Base-by-base conservation (phyloP, 2,329 filamentous ascomycete species). In the Trichoderma aggressivum region DNA sequence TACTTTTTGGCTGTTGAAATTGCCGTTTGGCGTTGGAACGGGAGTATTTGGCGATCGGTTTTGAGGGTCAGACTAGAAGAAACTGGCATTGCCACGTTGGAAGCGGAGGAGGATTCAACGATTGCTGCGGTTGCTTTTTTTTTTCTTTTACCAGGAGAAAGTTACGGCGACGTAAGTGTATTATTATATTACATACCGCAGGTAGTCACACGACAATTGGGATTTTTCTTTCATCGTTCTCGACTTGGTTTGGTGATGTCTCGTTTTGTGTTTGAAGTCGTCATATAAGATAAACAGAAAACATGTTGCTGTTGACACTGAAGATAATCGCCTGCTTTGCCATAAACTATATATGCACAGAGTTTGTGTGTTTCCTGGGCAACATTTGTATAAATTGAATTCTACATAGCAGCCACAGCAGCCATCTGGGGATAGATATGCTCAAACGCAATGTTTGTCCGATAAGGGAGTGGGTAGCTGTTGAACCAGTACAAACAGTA, bases 161-260 rank as follows among this genome's bases (percentile, higher is more conserved):
- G 7, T 53, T 60, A 21, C 58, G 56, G 39, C 39, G 30, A 61
- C 39, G 39, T 53, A 28, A 53, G 32, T 69, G 66, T 61, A 69
- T 61, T 8, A 66, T 68, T 61, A 69, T 69, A 53, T 53, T 26
- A 69, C 66, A 69, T 61, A 69, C 43, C 21, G 28, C 30, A 28
- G 66, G n/a, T 30, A 53, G 66, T 69, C 55, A 24, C 56, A 69
- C 55, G 28, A 36, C n/a, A 61, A 60, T 28, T 36, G 32, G 50
- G 32, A 36, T 53, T 36, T 18, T 28, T 53, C 28, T 18, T 30
- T 24, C 32, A 14, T n/a, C 4, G 7, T 30, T 18, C 24, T 68
- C 21, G 21, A 24, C 3, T 59, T 24, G 43, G 26, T 8, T 56
- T 28, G 21, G 50, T n/a, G 12, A 30, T 2, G 7, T 30, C 0